Conservation (phyloP, 768 basidiomycete species). For the Paxillus rubicundulus region DNA sequence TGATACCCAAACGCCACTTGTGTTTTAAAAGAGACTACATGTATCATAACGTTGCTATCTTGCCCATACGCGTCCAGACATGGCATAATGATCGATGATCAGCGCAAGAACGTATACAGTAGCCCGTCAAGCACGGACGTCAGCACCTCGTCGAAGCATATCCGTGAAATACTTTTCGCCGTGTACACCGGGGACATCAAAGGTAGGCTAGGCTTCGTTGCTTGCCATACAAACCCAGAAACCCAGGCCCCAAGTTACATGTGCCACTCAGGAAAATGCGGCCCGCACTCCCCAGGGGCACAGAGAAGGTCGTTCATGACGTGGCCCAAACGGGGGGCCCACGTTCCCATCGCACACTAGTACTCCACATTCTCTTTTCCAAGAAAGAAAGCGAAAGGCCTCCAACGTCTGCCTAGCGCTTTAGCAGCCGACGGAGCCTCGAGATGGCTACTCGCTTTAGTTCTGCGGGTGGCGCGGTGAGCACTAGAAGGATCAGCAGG, state of each 20-base stretch:
- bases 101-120: not conserved
- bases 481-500: slow-evolving; percentile 29
- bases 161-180: not conserved
- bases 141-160: not conserved
- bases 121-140: not conserved
- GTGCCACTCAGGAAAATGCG: not conserved
- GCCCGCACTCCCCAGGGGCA: not conserved
- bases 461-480: slow-evolving; percentile 25
- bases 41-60: not conserved
- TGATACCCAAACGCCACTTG: not conserved
- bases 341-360: too few species aligned
- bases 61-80: not conserved
- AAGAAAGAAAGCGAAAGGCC: too few species aligned
- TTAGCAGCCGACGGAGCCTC: not conserved
- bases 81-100: not conserved
- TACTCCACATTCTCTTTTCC: too few species aligned
- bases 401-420: not conserved
- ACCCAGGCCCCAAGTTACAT: not conserved
- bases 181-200: not conserved
- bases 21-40: too few species aligned
- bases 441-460: not conserved
- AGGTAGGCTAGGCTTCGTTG: not conserved
- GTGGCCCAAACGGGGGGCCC: not conserved
- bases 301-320: not conserved
- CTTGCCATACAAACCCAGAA: not conserved